Base-by-base conservation (phyloP, 805 yeast species). In the Lachancea fermentati region DNA sequence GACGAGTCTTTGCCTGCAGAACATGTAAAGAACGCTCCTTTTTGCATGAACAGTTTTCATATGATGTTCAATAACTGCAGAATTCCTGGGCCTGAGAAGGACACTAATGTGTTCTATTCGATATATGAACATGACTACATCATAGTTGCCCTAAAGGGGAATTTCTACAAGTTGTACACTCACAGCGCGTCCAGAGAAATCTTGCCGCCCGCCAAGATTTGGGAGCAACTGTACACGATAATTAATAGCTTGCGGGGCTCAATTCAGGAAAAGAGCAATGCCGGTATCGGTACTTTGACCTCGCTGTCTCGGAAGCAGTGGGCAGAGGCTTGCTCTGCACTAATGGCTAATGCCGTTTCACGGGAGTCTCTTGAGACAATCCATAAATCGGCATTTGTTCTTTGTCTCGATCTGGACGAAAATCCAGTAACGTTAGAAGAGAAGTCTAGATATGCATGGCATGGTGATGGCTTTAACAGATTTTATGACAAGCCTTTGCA, bases 401-500 rank as follows among this genome's bases (percentile, higher is more conserved):
- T 91, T 37, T 79, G 93, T 54, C 73, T 91, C 39, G 98, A 91
- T 45, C 33, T 34, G 57, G 79, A 83, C 51, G 66, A 62, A 9
- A 50, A 62, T 15, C 96, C 97, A 12, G 70, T 78, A 37, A 81
- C 95, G 19, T 72, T 81, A 45, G 91, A 82, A 58, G 94, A 87
- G 60, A 82, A 87, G 56, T 81, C 96, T 3, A 78, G 78, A 58
- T 81, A 77, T 62, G 76, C 79, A 58, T 91, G 97, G 97, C 95
- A 87, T 66, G 97, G 97, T n/a, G 76, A 87, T 65, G 96, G 97
- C 41, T 65, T 70, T 52, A 91, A 93, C 71, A 75, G 98, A 55
- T 91, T 75, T 70, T 91, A 75, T 62, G 97, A 91, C 70, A 91
- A 91, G 70, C 91, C 96, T 3, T 68, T 85, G 45, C 93, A 91